phyloP scores from a whole-genome alignment of 1,139 yeast species.

The Saccharomyces hybrid region DNA sequence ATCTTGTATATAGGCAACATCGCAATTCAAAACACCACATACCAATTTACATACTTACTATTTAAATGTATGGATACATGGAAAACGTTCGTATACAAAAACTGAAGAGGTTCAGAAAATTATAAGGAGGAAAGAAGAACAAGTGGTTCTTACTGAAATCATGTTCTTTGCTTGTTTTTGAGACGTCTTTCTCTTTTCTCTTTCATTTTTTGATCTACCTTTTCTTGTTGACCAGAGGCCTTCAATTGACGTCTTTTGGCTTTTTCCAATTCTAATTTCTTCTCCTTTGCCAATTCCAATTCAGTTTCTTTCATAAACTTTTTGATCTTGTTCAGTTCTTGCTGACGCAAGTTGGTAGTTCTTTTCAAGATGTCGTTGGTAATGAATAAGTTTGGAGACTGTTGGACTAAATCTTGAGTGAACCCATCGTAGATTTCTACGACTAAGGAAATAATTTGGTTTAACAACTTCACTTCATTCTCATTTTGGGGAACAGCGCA shows the following conservation, averaged over 20 bases:
- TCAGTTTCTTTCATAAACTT: constrained; percentile 53
- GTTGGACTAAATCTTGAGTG: constrained; percentile 34
- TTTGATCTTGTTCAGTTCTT: constrained; percentile 41
- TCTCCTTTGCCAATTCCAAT: constrained; percentile 61
- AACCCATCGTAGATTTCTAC: constrained; percentile 38
- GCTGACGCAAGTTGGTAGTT: constrained; percentile 48
- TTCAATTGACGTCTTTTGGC: constrained; percentile 40
- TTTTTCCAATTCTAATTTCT: constrained; percentile 54
- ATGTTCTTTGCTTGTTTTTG: constrained; percentile 38
- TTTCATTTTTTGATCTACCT: constrained; percentile 63
- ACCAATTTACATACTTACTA: background rate
- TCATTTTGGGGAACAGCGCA: constrained; percentile 19
- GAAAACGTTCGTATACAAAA: background rate
- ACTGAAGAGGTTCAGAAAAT: background rate
- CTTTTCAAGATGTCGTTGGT: constrained; percentile 64
- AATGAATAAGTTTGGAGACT: constrained; percentile 19
- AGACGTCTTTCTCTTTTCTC: constrained; percentile 50
- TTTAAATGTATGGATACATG: background rate
- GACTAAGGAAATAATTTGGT: constrained; percentile 30
- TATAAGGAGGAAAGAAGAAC: background rate
- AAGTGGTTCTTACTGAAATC: constrained; percentile 17
- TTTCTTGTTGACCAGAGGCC: constrained; percentile 62
- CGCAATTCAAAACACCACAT: background rate
- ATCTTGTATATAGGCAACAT: background rate
- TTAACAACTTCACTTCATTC: constrained; percentile 21